phyloP scores from a whole-genome alignment of 75 land plant species.

The Picea sitchensis region DNA sequence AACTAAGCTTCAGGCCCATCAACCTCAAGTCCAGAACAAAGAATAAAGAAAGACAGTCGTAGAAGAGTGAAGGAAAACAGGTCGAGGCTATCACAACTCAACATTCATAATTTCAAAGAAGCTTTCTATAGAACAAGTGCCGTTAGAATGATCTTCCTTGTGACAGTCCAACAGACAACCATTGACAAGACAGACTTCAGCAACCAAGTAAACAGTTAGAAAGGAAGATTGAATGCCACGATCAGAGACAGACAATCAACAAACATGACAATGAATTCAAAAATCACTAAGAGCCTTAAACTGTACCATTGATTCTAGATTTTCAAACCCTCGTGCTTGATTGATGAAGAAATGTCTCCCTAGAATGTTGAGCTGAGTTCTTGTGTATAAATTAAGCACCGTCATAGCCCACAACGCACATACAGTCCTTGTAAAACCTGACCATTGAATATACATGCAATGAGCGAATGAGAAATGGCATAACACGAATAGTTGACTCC shows the following conservation, averaged over 20 bases:
- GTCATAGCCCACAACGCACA: conserved; percentile 80
- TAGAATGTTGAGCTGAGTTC: conserved; percentile 86
- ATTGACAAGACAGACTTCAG: neutral
- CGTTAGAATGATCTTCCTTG: neutral
- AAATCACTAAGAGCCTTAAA: conserved; percentile 4
- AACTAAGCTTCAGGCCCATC: neutral
- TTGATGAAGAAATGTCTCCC: conserved; percentile 91
- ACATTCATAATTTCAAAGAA: neutral
- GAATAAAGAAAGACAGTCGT: neutral
- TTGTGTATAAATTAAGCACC: conserved; percentile 66
- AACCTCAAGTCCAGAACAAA: neutral
- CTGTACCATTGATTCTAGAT: conserved; percentile 51
- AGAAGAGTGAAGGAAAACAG: neutral
- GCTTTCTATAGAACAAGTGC: neutral
- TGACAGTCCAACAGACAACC: neutral
- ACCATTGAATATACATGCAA: too few relatives aligned
- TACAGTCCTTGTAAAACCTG: conserved; percentile 85
- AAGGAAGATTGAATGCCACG: neutral
- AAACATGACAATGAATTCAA: neutral
- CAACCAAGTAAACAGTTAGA: conserved; percentile 1
- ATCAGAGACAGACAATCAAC: neutral
- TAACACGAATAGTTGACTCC: too few relatives aligned
- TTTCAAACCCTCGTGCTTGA: conserved; percentile 58
- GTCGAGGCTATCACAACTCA: neutral
- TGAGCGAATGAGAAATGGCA: too few relatives aligned